Evolutionary conservation across 192 early-diverging fungal genomes (phyloP).

Genomic region (Podila horticola): DNA sequence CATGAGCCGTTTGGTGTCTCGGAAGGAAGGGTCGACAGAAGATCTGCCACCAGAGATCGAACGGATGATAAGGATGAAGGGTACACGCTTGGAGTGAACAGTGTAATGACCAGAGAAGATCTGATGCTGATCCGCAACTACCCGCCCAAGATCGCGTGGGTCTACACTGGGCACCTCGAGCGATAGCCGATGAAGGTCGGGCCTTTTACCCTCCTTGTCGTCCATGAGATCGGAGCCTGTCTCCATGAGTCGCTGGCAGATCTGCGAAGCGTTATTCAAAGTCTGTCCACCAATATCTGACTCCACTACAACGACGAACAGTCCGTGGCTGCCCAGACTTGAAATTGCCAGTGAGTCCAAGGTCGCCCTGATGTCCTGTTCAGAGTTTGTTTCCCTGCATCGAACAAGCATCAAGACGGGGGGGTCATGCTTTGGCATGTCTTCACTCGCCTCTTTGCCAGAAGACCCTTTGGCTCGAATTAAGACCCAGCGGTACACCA

Average conservation of each 20-base stretch:
- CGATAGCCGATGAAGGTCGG: neutral
- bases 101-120: neutral
- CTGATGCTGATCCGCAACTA: slow-evolving; percentile 66
- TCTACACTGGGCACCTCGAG: slow-evolving; percentile 56
- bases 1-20: slow-evolving; percentile 86
- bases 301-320: slow-evolving; percentile 87
- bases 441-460: slow-evolving; percentile 6
- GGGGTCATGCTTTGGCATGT: neutral
- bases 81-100: slow-evolving; percentile 55
- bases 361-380: slow-evolving; percentile 74
- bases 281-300: slow-evolving; percentile 73
- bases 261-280: neutral
- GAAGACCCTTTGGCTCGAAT: neutral
- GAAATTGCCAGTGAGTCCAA: slow-evolving; percentile 83
- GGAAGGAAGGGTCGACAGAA: slow-evolving; percentile 63
- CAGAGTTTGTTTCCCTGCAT: slow-evolving; percentile 86
- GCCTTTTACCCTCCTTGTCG: neutral
- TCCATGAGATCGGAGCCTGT: neutral
- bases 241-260: slow-evolving; percentile 15
- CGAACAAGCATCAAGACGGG: slow-evolving; percentile 81
- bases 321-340: slow-evolving; percentile 83
- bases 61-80: slow-evolving; percentile 58
- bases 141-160: slow-evolving; percentile 72
- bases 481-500: slow-evolving; percentile 17
- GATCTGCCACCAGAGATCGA: slow-evolving; percentile 74